phyloP scores from a whole-genome alignment of 2,329 filamentous ascomycete species.

The Colletotrichum sp. region DNA sequence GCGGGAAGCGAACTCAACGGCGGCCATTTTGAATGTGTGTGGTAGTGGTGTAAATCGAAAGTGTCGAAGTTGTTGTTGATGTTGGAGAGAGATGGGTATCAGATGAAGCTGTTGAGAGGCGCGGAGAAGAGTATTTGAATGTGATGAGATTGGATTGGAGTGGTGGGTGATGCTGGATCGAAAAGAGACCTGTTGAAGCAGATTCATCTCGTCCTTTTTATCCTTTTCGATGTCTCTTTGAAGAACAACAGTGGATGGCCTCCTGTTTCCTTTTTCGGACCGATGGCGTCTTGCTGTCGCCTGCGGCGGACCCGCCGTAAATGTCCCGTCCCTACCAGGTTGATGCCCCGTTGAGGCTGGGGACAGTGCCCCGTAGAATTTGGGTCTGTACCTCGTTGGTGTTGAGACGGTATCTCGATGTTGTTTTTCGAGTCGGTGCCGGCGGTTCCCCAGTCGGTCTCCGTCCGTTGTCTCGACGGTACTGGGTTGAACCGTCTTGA shows the following conservation, averaged over 20 bases:
- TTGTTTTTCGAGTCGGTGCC: constrained; percentile 6
- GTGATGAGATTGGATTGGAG: not conserved
- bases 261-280: constrained; percentile 16
- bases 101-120: not conserved
- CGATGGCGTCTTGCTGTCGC: constrained; percentile 14
- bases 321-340: constrained; percentile 4
- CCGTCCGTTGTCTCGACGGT: constrained; percentile 18
- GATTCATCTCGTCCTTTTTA: constrained; percentile 18
- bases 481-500: constrained; percentile 6
- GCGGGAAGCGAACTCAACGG: constrained; percentile 15
- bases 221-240: constrained; percentile 7
- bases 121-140: not conserved
- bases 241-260: not conserved
- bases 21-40: constrained; percentile 12
- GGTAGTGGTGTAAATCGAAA: not conserved
- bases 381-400: not conserved
- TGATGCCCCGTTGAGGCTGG: constrained; percentile 11
- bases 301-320: constrained; percentile 17
- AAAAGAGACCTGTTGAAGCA: not conserved
- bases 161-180: not conserved
- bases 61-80: not conserved
- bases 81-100: not conserved
- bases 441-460: constrained; percentile 19
- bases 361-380: not conserved
- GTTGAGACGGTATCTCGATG: constrained; percentile 3